Conservation (phyloP, 441 rosid species). For the Euphorbia celastroides region DNA sequence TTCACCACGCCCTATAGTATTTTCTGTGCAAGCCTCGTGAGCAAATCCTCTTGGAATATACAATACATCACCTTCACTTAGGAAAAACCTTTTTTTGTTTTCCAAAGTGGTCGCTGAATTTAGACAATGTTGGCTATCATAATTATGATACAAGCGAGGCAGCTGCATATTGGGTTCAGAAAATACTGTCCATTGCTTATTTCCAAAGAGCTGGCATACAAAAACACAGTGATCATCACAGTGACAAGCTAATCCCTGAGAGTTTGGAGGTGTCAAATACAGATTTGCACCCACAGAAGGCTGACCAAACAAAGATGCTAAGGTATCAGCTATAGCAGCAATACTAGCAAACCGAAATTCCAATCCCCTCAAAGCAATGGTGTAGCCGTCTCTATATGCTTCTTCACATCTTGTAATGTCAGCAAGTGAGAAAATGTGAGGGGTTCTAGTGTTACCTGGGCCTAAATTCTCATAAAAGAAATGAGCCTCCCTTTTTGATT, state of each 20-base stretch:
- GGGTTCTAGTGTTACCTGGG: constrained; percentile 23
- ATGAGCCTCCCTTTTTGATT: constrained; percentile 40
- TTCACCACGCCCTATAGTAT: constrained; percentile 15
- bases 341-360: constrained; percentile 46
- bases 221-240: constrained; percentile 60
- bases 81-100: constrained; percentile 25
- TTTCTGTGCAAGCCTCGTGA: constrained; percentile 47
- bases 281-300: constrained; percentile 64
- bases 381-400: constrained; percentile 46
- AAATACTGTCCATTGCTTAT: constrained; percentile 44
- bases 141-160: constrained; percentile 49
- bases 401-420: constrained; percentile 50
- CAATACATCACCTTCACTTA: constrained; percentile 53
- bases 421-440: constrained; percentile 20
- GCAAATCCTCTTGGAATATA: constrained; percentile 61
- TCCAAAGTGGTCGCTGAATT: constrained; percentile 21
- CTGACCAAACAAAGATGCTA: constrained; percentile 62
- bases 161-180: constrained; percentile 32
- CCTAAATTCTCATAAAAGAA: constrained; percentile 28
- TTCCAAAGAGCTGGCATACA: constrained; percentile 56
- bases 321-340: constrained; percentile 38
- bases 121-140: constrained; percentile 22
- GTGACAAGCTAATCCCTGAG: constrained; percentile 58
- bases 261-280: constrained; percentile 55
- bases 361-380: constrained; percentile 55